Conservation (phyloP, 1,284 basidiomycete species). For the Trichosporon ovoides region DNA sequence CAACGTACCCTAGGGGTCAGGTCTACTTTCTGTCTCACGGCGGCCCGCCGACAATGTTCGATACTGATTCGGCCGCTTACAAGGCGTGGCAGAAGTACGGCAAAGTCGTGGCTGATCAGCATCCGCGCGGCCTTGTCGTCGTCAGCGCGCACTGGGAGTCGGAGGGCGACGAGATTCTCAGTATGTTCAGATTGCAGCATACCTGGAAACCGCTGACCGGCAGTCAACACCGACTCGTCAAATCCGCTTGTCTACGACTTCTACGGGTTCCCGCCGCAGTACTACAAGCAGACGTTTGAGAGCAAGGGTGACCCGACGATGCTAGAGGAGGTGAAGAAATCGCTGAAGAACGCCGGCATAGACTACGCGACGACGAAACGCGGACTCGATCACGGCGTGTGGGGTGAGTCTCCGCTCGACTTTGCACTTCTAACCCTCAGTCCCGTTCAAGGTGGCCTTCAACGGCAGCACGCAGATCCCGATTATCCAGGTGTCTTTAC, state of each 20-base stretch:
- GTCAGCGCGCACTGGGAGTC: constrained; percentile 53
- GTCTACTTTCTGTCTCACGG: constrained; percentile 47
- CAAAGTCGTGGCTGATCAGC: constrained; percentile 27
- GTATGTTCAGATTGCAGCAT: constrained; percentile 23
- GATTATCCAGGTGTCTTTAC: constrained; percentile 50
- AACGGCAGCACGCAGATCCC: constrained; percentile 39
- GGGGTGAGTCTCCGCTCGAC: constrained; percentile 28
- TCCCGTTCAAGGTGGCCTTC: constrained; percentile 50
- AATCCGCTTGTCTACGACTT: constrained; percentile 52
- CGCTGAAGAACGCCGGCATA: constrained; percentile 34
- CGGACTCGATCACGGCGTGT: constrained; percentile 52
- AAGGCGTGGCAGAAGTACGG: constrained; percentile 48
- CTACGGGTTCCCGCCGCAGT: constrained; percentile 49
- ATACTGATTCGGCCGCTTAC: constrained; percentile 42
- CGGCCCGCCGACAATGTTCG: constrained; percentile 51
- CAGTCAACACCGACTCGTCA: constrained; percentile 42
- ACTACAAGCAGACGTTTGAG: constrained; percentile 47
- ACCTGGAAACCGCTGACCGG: neutral
- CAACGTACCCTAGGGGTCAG: constrained; percentile 21
- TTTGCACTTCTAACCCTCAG: constrained; percentile 38
- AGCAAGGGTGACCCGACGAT: constrained; percentile 27
- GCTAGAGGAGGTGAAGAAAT: constrained; percentile 30
- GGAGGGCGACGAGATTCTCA: constrained; percentile 22
- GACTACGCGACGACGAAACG: constrained; percentile 29
- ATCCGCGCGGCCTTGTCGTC: constrained; percentile 48